Conservation (phyloP, 352 stramenopile genomes). For the Elongisporangium anandrum region DNA sequence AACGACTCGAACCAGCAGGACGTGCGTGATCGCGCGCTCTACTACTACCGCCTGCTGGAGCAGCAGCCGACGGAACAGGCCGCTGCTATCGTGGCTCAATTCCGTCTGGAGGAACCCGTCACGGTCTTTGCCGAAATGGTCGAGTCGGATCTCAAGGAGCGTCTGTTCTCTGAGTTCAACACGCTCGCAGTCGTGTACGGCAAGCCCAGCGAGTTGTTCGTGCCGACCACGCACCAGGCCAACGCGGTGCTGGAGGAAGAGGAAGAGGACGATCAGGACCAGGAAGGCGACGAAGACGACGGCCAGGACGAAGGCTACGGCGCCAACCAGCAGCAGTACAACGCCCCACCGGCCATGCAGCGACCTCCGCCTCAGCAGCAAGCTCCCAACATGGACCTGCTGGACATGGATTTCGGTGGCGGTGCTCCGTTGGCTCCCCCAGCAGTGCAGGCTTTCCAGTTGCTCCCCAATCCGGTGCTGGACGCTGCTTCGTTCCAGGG, state of each 20-base stretch:
- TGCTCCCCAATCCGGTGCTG: slow-evolving; percentile 68
- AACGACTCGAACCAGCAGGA: slow-evolving; percentile 95
- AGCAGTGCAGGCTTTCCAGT: slow-evolving; percentile 18
- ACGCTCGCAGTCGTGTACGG: slow-evolving; percentile 97
- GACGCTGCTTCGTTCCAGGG: slow-evolving; percentile 68
- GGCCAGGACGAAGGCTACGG: slow-evolving; percentile 26
- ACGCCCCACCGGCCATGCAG: slow-evolving; percentile 18
- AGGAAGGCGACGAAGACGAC: slow-evolving; percentile 33
- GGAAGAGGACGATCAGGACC: slow-evolving; percentile 46
- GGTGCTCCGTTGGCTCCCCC: slow-evolving; percentile 17
- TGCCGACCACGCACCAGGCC: slow-evolving; percentile 71
- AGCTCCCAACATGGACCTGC: slow-evolving; percentile 50
- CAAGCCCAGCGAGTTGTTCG: slow-evolving; percentile 95
- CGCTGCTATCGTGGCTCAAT: slow-evolving; percentile 82
- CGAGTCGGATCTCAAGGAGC: slow-evolving; percentile 80
- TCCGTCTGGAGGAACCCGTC: slow-evolving; percentile 71
- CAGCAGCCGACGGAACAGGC: slow-evolving; percentile 91
- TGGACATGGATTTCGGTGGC: slow-evolving; percentile 76
- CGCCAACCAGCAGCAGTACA: slow-evolving; percentile 38
- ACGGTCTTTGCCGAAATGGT: slow-evolving; percentile 84
- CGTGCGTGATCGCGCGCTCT: slow-evolving; percentile 95
- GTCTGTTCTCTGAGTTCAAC: slow-evolving; percentile 97
- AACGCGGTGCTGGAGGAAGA: slow-evolving; percentile 23
- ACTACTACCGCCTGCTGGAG: slow-evolving; percentile 97
- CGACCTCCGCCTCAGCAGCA: slow-evolving; percentile 3